Conservation (phyloP, 306 rosid genomes). For the Purshia tridentata region DNA sequence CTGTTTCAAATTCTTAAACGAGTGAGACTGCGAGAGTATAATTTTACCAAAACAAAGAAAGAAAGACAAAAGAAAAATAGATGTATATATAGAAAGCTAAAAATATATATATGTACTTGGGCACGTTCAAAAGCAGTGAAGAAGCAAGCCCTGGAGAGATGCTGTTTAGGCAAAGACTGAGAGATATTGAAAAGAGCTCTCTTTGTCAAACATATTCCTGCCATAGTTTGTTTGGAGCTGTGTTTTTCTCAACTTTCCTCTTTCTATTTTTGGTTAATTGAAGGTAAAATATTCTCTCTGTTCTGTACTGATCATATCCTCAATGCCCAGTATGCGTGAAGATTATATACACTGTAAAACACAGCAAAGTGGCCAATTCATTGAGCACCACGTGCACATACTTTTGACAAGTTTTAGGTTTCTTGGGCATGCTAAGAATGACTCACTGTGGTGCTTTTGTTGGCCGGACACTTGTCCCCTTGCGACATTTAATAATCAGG, state of each 20-base stretch:
- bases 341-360: neutral
- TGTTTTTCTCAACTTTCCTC: too few relatives aligned
- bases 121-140: constrained; percentile 28
- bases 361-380: neutral
- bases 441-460: neutral
- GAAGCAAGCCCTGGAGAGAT: constrained; percentile 22
- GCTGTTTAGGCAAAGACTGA: constrained; percentile 18
- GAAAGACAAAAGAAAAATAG: neutral
- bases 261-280: too few relatives aligned
- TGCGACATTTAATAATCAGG: too few relatives aligned
- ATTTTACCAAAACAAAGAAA: neutral
- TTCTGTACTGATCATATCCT: neutral
- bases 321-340: too few relatives aligned
- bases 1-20: neutral
- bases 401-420: neutral
- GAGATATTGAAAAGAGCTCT: constrained; percentile 24
- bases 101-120: constrained; percentile 10
- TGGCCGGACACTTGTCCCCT: neutral
- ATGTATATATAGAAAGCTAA: neutral
- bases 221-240: neutral
- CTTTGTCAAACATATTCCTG: constrained; percentile 19
- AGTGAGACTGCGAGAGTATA: too few relatives aligned
- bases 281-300: too few relatives aligned
- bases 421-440: neutral
- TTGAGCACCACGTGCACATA: neutral